phyloP scores from a whole-genome alignment of 352 stramenopile species.

The Phytophthora cajani region DNA sequence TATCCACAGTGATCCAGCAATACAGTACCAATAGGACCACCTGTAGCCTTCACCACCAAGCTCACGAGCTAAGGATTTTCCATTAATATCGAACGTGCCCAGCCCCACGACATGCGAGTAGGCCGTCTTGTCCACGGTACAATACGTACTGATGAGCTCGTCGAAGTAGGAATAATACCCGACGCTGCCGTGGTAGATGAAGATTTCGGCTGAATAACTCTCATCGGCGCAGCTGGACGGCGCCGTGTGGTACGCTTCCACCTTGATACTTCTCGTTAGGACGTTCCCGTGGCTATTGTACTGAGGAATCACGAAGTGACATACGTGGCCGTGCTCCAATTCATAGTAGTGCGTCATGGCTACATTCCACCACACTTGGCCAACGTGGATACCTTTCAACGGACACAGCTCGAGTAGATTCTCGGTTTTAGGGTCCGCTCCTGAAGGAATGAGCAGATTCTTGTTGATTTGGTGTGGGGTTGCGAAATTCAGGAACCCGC shows the following conservation, averaged over 20 bases:
- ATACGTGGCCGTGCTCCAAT: slow-evolving; percentile 1
- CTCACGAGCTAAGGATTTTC: slow-evolving; percentile 1
- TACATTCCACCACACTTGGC: slow-evolving; percentile 18
- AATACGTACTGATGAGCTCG: slow-evolving; percentile 13
- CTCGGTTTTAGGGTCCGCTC: background rate
- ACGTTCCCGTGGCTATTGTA: slow-evolving; percentile 13
- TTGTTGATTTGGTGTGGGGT: slow-evolving; percentile 14
- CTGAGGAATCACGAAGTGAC: slow-evolving; percentile 15
- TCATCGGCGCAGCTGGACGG: background rate
- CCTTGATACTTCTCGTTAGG: background rate
- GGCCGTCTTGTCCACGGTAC: background rate
- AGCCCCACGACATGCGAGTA: slow-evolving; percentile 7
- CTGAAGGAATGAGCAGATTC: background rate
- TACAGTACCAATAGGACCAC: slow-evolving; percentile 9
- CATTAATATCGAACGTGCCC: slow-evolving; percentile 17
- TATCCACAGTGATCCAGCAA: slow-evolving; percentile 5
- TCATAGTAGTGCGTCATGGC: slow-evolving; percentile 9
- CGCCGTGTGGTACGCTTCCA: background rate
- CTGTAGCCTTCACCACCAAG: background rate
- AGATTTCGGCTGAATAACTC: slow-evolving; percentile 9
- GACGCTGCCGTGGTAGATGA: slow-evolving; percentile 15
- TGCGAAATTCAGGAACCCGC: slow-evolving; percentile 14
- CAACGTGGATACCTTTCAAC: slow-evolving; percentile 13
- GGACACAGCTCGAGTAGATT: slow-evolving; percentile 2
- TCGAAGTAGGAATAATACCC: slow-evolving; percentile 14